Conservation (phyloP, 352 stramenopile genomes). For the Pythium volutum region DNA sequence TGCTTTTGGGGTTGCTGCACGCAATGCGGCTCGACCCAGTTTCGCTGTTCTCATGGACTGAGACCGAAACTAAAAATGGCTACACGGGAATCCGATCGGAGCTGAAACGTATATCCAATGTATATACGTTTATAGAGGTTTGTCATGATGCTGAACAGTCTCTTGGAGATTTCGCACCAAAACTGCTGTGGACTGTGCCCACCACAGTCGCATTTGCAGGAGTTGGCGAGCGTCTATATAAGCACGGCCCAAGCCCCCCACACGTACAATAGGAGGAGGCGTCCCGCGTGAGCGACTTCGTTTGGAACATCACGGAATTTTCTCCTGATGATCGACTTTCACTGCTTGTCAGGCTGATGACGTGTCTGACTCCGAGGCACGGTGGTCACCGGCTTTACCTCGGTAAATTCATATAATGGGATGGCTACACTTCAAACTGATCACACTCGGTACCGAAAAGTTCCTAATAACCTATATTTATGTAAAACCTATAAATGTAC, state of each 20-base stretch:
- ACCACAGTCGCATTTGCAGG: neutral
- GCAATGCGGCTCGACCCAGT: too few relatives aligned
- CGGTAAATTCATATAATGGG: neutral
- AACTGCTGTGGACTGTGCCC: too few relatives aligned
- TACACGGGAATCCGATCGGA: neutral
- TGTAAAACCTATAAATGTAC: slow-evolving; percentile 4
- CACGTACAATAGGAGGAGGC: too few relatives aligned
- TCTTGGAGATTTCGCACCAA: neutral
- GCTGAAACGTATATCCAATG: neutral
- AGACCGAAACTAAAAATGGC: neutral
- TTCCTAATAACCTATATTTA: slow-evolving; percentile 1
- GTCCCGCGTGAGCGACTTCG: neutral
- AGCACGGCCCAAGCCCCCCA: too few relatives aligned
- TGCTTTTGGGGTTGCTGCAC: too few relatives aligned
- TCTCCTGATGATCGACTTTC: neutral
- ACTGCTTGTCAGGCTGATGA: neutral
- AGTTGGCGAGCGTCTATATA: neutral
- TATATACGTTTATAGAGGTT: slow-evolving; percentile 4
- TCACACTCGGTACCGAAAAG: neutral
- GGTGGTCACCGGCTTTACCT: slow-evolving; percentile 1
- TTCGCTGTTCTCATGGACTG: too few relatives aligned
- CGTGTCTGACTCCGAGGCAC: slow-evolving; percentile 11
- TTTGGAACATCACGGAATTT: neutral
- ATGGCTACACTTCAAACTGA: too few relatives aligned
- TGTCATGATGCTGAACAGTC: neutral